phyloP scores from a whole-genome alignment of 1,139 yeast species.

The Yueomyces sp. region DNA sequence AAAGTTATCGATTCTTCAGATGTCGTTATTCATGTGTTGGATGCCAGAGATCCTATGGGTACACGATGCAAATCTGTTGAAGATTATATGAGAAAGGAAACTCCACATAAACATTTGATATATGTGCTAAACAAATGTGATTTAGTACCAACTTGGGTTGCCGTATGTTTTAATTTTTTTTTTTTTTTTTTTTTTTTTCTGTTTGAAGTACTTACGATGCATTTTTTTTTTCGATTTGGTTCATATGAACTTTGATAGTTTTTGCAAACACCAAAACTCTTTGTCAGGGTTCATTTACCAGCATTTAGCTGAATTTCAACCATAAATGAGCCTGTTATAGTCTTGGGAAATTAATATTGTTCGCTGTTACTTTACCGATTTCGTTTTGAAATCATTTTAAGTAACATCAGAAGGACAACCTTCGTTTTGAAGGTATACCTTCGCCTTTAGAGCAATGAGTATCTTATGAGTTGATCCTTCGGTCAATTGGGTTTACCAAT shows the following conservation, averaged over 20 bases:
- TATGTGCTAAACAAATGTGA: slow-evolving; percentile 95
- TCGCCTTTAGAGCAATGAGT: slow-evolving; percentile 18
- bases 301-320: slow-evolving; percentile 7
- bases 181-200: slow-evolving; percentile 6
- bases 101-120: slow-evolving; percentile 92
- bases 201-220: slow-evolving; percentile 1
- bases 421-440: slow-evolving; percentile 17
- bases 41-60: slow-evolving; percentile 95
- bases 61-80: slow-evolving; percentile 91
- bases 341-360: slow-evolving; percentile 74
- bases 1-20: slow-evolving; percentile 96
- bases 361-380: slow-evolving; percentile 37
- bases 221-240: not conserved
- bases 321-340: slow-evolving; percentile 76
- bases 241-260: not conserved
- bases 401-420: slow-evolving; percentile 10
- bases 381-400: slow-evolving; percentile 19
- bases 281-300: slow-evolving; percentile 56
- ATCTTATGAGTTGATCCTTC: slow-evolving; percentile 56
- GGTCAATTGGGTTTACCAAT: slow-evolving; percentile 9
- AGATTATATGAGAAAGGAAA: slow-evolving; percentile 83
- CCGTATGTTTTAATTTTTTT: slow-evolving; percentile 56
- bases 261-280: slow-evolving; percentile 24
- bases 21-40: slow-evolving; percentile 89
- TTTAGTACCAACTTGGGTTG: slow-evolving; percentile 98